phyloP scores from a whole-genome alignment of 2,329 filamentous ascomycete species.

The Eutypella sp. region DNA sequence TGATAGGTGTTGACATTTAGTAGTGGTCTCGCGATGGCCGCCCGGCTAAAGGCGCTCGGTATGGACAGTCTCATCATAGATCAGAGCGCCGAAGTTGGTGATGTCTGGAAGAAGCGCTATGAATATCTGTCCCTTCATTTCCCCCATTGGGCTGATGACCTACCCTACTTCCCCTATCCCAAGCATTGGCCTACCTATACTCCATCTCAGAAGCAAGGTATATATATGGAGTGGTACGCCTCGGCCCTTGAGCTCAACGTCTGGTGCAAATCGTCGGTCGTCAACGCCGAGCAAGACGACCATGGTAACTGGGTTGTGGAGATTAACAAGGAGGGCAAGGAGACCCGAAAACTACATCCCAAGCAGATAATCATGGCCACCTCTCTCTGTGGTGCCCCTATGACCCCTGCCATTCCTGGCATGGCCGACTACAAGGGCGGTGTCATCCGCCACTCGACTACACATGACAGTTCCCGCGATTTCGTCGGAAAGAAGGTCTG shows the following conservation, averaged over 20 bases:
- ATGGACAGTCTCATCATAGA: no score
- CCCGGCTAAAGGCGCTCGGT: no score
- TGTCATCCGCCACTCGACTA: conserved; percentile 58
- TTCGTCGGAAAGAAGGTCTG: conserved; percentile 54
- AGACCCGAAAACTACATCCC: conserved; percentile 35
- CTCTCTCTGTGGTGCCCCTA: conserved; percentile 49
- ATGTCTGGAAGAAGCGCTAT: no score
- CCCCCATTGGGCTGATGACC: no score
- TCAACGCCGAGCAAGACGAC: conserved; percentile 38
- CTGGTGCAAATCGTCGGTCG: conserved; percentile 52
- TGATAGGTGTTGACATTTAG: no score
- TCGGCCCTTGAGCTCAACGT: conserved; percentile 63
- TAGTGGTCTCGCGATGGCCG: no score
- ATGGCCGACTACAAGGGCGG: conserved; percentile 53
- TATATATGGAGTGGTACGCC: conserved; percentile 64
- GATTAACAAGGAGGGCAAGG: conserved; percentile 27
- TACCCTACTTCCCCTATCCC: conserved; percentile 63
- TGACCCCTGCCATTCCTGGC: conserved; percentile 36
- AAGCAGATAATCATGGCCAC: conserved; percentile 48
- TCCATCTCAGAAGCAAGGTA: conserved; percentile 65
- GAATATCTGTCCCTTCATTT: no score
- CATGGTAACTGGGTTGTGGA: conserved; percentile 50
- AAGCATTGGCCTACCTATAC: conserved; percentile 64
- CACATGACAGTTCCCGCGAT: conserved; percentile 43
- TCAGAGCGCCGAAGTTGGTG: no score